A percentile compares a stretch with the other conserved stretches of the same genome.
These are phyloP conservation scores for Vigna radiata DNA, from an alignment of 306 rosid species.

Conservation along the genomic window DNA sequence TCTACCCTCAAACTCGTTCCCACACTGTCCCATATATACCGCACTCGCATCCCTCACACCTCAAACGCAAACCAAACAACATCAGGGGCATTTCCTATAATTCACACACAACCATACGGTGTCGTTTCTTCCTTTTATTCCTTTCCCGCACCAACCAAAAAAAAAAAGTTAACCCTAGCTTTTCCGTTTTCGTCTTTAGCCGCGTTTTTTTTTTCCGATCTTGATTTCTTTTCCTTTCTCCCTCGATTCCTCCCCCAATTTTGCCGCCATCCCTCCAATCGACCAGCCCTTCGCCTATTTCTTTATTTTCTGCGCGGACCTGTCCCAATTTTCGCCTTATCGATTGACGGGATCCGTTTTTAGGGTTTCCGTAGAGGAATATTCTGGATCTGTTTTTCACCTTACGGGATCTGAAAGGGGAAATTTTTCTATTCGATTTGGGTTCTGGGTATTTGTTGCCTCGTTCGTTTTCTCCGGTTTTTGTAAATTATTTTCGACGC, in stretches of 20 bases:
- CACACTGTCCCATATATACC: constrained; percentile 50
- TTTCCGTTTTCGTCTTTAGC: constrained; percentile 59
- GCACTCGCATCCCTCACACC: constrained; percentile 40
- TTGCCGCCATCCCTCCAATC: constrained; percentile 5
- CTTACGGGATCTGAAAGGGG: constrained; percentile 46
- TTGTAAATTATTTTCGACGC: constrained; percentile 30
- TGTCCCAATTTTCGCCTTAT: constrained; percentile 44
- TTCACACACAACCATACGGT: constrained; percentile 46
- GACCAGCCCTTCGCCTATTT: neutral
- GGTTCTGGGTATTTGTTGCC: constrained; percentile 19
- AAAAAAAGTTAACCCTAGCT: constrained; percentile 58
- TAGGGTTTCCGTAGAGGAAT: constrained; percentile 60
- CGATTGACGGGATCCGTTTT: constrained; percentile 36
- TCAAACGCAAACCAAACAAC: neutral
- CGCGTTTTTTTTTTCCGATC: constrained; percentile 59
- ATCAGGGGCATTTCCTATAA: constrained; percentile 57
- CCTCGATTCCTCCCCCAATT: constrained; percentile 48
- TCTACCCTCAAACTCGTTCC: constrained; percentile 52
- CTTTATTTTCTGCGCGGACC: constrained; percentile 40
- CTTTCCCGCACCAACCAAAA: constrained; percentile 45
- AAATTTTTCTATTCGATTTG: constrained; percentile 25
- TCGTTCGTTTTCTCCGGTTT: constrained; percentile 27
- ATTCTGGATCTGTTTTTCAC: constrained; percentile 49
- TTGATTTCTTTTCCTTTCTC: constrained; percentile 38
- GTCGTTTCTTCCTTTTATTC: constrained; percentile 56